A percentile compares a stretch with the other conserved stretches of the same genome.
Conservation (phyloP, 495 filamentous ascomycete genomes). For the Penicillium flavigenum region DNA sequence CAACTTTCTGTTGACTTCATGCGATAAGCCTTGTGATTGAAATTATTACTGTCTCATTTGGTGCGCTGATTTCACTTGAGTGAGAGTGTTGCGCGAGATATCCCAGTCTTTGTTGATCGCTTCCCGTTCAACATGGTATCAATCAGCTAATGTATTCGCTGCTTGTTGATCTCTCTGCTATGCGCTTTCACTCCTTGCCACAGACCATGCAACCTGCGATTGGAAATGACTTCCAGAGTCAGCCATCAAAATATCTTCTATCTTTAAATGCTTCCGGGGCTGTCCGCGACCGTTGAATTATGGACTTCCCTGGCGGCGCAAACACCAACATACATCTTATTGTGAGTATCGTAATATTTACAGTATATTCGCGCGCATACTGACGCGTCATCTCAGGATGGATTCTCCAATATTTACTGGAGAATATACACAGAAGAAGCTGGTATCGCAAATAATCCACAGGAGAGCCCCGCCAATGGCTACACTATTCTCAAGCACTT, state of each 20-base stretch:
- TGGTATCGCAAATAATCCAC: conserved; percentile 33
- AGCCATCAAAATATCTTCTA: conserved; percentile 27
- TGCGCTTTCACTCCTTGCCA: conserved; percentile 11
- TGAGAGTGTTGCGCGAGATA: not conserved
- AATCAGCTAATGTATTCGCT: conserved; percentile 25
- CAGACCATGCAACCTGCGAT: conserved; percentile 11
- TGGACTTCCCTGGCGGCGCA: conserved; percentile 50
- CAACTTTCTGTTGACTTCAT: conserved; percentile 14
- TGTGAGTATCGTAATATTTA: conserved; percentile 32
- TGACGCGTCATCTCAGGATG: conserved; percentile 38
- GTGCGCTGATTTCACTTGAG: not conserved
- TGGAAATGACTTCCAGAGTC: conserved; percentile 44
- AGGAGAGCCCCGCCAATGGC: conserved; percentile 41
- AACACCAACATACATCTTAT: conserved; percentile 49
- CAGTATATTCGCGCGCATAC: not conserved
- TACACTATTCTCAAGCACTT: conserved; percentile 47
- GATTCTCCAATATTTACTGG: conserved; percentile 51
- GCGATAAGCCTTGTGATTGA: conserved; percentile 2
- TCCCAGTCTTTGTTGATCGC: not conserved
- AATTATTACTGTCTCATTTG: not conserved
- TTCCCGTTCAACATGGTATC: conserved; percentile 24
- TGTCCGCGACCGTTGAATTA: conserved; percentile 39
- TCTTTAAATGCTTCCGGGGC: conserved; percentile 31
- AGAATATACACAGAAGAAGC: conserved; percentile 50
- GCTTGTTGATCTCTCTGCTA: conserved; percentile 8